Percentiles rank a stretch among this genome's conserved stretches.
These are phyloP conservation scores for Prunus salicina DNA, from an alignment of 306 rosid genomes.

Conservation along the genomic window DNA sequence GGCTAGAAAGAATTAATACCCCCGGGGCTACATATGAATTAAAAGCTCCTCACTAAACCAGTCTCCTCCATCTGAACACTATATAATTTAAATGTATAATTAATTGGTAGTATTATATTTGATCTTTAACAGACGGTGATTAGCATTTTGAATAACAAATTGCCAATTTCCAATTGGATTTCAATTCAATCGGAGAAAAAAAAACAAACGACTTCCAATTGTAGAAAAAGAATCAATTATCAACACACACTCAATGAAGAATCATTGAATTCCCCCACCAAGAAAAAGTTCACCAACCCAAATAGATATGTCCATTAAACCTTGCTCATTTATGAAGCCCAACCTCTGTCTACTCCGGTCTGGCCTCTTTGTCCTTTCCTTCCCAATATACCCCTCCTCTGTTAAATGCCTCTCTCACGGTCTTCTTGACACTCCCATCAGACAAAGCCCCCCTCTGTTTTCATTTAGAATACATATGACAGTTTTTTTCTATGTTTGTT, in stretches of 20 bases:
- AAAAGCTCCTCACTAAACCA: no score
- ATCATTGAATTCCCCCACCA: slow-evolving; percentile 71
- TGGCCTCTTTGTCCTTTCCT: slow-evolving; percentile 18
- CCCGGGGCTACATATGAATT: no score
- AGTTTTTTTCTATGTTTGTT: neutral
- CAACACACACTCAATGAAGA: slow-evolving; percentile 30
- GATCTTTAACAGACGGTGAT: neutral
- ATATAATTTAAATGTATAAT: neutral
- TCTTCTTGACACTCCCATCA: slow-evolving; percentile 1
- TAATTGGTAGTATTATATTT: neutral
- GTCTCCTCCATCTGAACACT: neutral
- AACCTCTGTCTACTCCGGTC: slow-evolving; percentile 21
- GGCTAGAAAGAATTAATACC: no score
- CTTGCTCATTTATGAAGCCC: slow-evolving; percentile 50
- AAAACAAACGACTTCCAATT: neutral
- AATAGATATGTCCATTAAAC: slow-evolving; percentile 22
- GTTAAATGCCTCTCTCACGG: neutral
- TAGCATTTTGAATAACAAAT: neutral
- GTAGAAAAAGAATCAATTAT: neutral
- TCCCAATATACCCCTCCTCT: slow-evolving; percentile 16
- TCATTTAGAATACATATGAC: neutral
- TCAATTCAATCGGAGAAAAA: neutral
- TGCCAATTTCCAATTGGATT: neutral
- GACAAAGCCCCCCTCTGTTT: slow-evolving; percentile 15
- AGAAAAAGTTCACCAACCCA: slow-evolving; percentile 54